Base-by-base conservation (phyloP, 2,329 filamentous ascomycete species). In the Fusarium sp. region DNA sequence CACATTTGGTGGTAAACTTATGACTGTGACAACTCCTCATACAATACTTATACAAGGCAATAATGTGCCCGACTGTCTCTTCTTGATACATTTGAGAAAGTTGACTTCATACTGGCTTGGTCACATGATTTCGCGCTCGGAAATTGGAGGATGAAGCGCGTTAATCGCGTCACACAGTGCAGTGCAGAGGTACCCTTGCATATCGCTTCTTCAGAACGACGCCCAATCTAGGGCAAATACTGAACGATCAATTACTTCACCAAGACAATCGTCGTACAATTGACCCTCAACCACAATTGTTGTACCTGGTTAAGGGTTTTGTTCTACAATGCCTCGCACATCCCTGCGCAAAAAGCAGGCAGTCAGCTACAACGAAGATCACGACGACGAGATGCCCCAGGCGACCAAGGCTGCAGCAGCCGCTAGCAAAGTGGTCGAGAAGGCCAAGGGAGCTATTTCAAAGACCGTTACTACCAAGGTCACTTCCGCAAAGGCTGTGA, bases 301-400 rank as follows among this genome's bases (percentile, higher is more conserved):
- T 17, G 18, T 6, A 40, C 15, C 18, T 43, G 13, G 26, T 15
- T n/a, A 13, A 34, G 20, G 20, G 18, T 10, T 14, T 15, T 4
- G 13, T 26, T 40, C 6, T 42, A 64, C 31, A 50, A 82, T 82
- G 80, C 65, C 76, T 34, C 79, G 79, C 31, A 72, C 75, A 7
- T 79, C 81, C 4, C 62, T 74, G 34, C 76, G 80, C 38, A 80
- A 76, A 52, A 78, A 68, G 62, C 72, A 74, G 58, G 54, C 64
- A 31, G 66, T 78, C 26, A 78, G 75, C 66, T 79, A 79, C 67
- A 76, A 73, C 67, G 76, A 80, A 54, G 64, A 72, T 45, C 72
- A 73, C 53, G 63, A 72, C 44, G 59, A 63, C 43, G 61, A 60
- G 18, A 63, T 63, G 68, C 60, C 56, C 14, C 59, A 58, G 34